Evolutionary conservation across 2,329 filamentous ascomycete species (phyloP), one percentile per base, ranked within the genome.

Genomic region (Elsinoe perseae): DNA sequence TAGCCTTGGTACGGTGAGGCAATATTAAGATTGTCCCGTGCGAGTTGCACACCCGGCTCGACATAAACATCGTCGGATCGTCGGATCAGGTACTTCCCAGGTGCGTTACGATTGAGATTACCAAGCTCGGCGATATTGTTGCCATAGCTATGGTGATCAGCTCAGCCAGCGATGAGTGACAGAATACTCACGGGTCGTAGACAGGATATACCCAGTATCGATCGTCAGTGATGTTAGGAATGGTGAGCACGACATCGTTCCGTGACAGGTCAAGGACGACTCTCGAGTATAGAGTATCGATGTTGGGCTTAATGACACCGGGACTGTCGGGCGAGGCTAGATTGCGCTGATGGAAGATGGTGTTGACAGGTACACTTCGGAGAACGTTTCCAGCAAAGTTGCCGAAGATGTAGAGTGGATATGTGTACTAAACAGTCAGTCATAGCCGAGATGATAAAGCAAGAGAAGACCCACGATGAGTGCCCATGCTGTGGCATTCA

Each of bases 221-320:
- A 20, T 23, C 32, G 25, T 54, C 56, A 21, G 23, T 42, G 42
- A 58, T 56, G n/a, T 52, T 50, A 12, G 57, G 58, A 4, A 60
- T 23, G 21, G 52, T 58, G 12, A 58, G 12, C 21, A 58, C 40
- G 30, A 48, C 16, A 23, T 48, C 43, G 84, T 80, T 20, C 77
- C 72, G 59, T 21, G 27, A 48, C 4, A 48, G 14, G n/a, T 48
- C 43, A 7, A 48, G 16, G 23, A 27, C 43, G 20, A n/a, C 43
- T 20, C 16, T 20, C 8, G 43, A 48, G 21, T 48, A 48, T n/a
- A 48, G 21, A 20, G 43, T 48, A n/a, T 48, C 43, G 20, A 48
- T 27, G 21, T 48, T 48, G 4, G 43, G 43, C 43, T 27, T 48
- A 7, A 48, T 27, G n/a, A 48, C 43, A 7, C 43, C 38, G 14